Base-by-base conservation (phyloP, 2,329 filamentous ascomycete genomes). In the Aaosphaeria pasadenensis region DNA sequence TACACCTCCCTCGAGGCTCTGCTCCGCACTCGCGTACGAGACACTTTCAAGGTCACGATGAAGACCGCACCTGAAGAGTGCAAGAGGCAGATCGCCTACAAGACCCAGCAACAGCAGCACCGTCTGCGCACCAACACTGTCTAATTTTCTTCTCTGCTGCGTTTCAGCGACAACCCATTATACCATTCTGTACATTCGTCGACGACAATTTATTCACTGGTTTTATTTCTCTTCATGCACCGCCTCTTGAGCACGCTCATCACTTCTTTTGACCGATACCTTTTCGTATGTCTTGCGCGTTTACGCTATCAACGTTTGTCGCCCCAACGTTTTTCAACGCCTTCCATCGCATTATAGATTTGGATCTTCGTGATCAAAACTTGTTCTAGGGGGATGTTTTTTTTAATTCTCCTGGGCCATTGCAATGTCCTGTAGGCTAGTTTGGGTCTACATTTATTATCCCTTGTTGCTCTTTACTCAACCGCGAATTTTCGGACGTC, bases 11-110 rank as follows among this genome's bases (percentile, higher is more conserved):
- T 70, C 28, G 64, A 70, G 48, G 49, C 59, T 3, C 50, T 67
- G 9, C 60, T 70, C 24, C 62, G 66, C 41, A 68, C 63, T 1
- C 57, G 63, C 28, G 64, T 70, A 2, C 60, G 65, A 41, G 66
- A 70, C 43, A 70, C 66, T 2, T 68, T 70, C 53, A 66, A 64
- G 45, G 54, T 64, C n/a, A 68, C 63, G 9, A 68, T 70, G 63
- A 58, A 64, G 47, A 59, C 55, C 9, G 66, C 66, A 7, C 64
- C 66, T 7, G 60, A 66, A 28, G 63, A 65, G 41, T 53, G 69
- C 49, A 70, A 65, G 57, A 57, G 64, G 36, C 62, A 67, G 39
- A 49, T 69, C 24, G 63, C 64, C 7, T 62, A 55, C n/a, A 56
- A 58, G 11, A 57, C 60, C 1, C 63, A 66, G 30, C 57, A 57